Evolutionary conservation across 495 filamentous ascomycete species (phyloP), one percentile per base, ranked within the genome.

Genomic region (Penicillium cinerascens): DNA sequence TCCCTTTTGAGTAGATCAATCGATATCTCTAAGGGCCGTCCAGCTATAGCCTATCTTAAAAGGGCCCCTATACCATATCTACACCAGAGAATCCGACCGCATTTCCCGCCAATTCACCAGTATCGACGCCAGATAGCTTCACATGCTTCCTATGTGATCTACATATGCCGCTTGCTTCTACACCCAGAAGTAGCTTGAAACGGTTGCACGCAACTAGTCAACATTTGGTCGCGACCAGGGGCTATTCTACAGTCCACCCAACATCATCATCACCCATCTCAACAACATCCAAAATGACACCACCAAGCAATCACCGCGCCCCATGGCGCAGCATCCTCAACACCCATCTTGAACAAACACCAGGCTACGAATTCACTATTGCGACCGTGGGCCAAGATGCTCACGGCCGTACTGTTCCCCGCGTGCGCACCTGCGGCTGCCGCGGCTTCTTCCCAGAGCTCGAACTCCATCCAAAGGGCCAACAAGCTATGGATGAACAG

Each of bases 371-470:
- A 47, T 92, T 95, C 72, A 82, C 82, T 16, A 78, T 96, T 53
- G 70, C 81, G 26, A 89, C 88, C 4, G 64, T 92, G 15, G 77
- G 78, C 40, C 63, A 78, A 51, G 56, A 73, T 49, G 59, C 72
- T 16, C 22, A 52, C 0, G 50, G 49, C 17, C 47, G 42, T 4
- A 75, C 76, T 45, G 63, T 84, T 10, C 86, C 86, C 3, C 81
- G 85, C 50, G 72, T 78, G 17, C 78, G 86, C 41, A 82, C 72
- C 53, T 82, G 84, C 65, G 81, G 95, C 60, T 92, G 81, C 73
- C 87, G 93, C 53, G 91, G 93, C 62, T 82, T 96, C 69, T 95
- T 87, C 75, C 84, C 81, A 6, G 74, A 76, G 50, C 76, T 92
- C 0, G 41, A 61, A 8, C 66, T 75, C 1, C 69, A 73, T 54